Base-by-base conservation (phyloP, 1,284 basidiomycete genomes). In the Wolfiporia cocos region DNA sequence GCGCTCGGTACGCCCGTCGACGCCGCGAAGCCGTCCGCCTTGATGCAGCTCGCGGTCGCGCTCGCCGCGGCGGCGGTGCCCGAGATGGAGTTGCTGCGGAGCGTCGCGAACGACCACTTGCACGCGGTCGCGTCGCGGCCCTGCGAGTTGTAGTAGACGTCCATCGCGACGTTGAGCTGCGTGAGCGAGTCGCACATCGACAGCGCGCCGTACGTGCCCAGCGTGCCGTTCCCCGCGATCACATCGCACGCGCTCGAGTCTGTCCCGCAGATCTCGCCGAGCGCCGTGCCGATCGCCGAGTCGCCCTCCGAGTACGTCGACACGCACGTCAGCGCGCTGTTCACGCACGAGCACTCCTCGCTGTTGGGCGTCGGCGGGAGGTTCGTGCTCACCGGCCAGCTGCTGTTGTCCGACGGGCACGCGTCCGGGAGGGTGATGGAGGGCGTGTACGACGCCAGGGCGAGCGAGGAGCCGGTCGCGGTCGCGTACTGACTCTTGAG, bases 161-260 rank as follows among this genome's bases (percentile, higher is more conserved):
- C 42, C 37, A 44, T 37, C 22, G 42, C 42, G 37, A 44, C 39
- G 42, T 44, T 39, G 20, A 44, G 42, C 37, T 39, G 42, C 33
- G 39, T 37, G 9, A 44, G 37, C 21, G 42, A 32, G 20, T 39
- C 28, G 32, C 42, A 44, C 35, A 34, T 35, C 17, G 42, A 44
- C 11, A 34, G 15, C 1, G 39, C 37, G 37, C 42, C 42, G 24
- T 44, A 44, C 7, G 33, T 20, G 37, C 42, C 42, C 9, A 24
- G 17, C 23, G 42, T 34, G 32, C 42, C 42, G 37, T 44, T 44
- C 34, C 42, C 42, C 15, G 37, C 19, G 30, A 44, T 39, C 4
- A 10, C 24, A 0, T 3, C 3, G 32, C 42, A 44, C 5, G 37
- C 42, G 2, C 2, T 18, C 14, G 31, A 4, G 30, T 22, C 28